Conservation (phyloP, 208 protist genomes). For the Trypanosoma rangeli region DNA sequence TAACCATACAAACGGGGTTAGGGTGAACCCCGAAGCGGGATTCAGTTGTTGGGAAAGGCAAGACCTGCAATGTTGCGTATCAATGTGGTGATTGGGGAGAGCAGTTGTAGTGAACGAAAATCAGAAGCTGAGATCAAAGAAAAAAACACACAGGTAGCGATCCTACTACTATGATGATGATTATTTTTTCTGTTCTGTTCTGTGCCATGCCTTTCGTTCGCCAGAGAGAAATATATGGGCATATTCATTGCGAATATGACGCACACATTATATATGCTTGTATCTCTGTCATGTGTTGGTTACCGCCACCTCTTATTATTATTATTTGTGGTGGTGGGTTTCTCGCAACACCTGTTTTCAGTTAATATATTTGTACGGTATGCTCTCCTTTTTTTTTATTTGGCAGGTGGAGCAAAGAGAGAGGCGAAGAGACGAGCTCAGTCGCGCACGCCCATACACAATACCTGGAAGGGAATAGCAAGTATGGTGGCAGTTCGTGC, state of each 20-base stretch:
- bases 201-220: neutral
- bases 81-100: too few species aligned
- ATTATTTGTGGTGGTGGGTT: conserved; percentile 25
- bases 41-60: too few species aligned
- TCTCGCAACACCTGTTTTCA: neutral
- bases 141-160: too few species aligned
- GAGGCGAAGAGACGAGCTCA: conserved; percentile 1
- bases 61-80: too few species aligned
- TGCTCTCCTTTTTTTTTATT: neutral
- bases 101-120: too few species aligned
- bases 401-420: conserved; percentile 6
- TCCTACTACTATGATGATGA: too few species aligned
- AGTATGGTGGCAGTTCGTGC: conserved; percentile 90
- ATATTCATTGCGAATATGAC: neutral
- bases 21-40: neutral
- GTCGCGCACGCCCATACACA: neutral
- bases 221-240: too few species aligned
- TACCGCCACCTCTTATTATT: conserved; percentile 31
- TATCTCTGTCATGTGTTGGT: too few species aligned
- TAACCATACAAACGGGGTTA: neutral
- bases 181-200: neutral
- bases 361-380: neutral
- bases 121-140: too few species aligned
- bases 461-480: neutral
- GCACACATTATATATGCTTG: conserved; percentile 21